phyloP scores from a whole-genome alignment of 495 filamentous ascomycete genomes.

The Xeromyces bisporus region DNA sequence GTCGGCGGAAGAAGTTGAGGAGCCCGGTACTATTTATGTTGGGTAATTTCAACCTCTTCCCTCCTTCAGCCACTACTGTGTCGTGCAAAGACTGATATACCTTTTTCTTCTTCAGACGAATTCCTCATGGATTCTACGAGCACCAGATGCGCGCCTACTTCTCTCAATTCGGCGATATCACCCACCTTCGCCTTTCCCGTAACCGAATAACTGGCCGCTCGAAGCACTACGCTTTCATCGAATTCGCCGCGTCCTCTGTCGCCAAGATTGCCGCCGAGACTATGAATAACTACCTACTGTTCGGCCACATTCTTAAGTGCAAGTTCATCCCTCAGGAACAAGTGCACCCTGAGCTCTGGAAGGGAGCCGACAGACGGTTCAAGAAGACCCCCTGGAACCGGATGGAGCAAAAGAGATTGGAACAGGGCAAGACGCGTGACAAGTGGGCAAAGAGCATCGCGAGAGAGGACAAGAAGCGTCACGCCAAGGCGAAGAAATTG shows the following conservation, averaged over 20 bases:
- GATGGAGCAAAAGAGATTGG: slow-evolving; percentile 56
- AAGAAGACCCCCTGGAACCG: slow-evolving; percentile 74
- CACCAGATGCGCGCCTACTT: slow-evolving; percentile 89
- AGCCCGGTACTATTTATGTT: slow-evolving; percentile 71
- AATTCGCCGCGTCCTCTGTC: slow-evolving; percentile 62
- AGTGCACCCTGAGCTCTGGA: slow-evolving; percentile 65
- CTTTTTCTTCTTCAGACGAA: slow-evolving; percentile 30
- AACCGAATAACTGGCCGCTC: slow-evolving; percentile 75
- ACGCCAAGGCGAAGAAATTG: slow-evolving; percentile 50
- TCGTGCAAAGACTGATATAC: slow-evolving; percentile 7
- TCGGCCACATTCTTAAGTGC: slow-evolving; percentile 79
- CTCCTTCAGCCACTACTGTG: background rate
- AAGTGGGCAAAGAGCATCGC: slow-evolving; percentile 58
- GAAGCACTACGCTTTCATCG: slow-evolving; percentile 87
- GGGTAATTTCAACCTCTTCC: slow-evolving; percentile 27
- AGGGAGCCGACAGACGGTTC: slow-evolving; percentile 75
- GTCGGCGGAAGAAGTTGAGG: slow-evolving; percentile 20
- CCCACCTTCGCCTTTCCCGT: slow-evolving; percentile 67
- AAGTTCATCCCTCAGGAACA: slow-evolving; percentile 58
- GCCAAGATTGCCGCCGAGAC: slow-evolving; percentile 80
- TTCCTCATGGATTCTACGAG: slow-evolving; percentile 94
- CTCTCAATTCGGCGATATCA: slow-evolving; percentile 81
- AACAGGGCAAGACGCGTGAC: slow-evolving; percentile 49
- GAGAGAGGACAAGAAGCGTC: slow-evolving; percentile 51
- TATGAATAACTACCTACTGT: slow-evolving; percentile 96